Evolutionary conservation across 2,329 filamentous ascomycete genomes (phyloP).

Genomic region (Magnaporthiopsis poae): DNA sequence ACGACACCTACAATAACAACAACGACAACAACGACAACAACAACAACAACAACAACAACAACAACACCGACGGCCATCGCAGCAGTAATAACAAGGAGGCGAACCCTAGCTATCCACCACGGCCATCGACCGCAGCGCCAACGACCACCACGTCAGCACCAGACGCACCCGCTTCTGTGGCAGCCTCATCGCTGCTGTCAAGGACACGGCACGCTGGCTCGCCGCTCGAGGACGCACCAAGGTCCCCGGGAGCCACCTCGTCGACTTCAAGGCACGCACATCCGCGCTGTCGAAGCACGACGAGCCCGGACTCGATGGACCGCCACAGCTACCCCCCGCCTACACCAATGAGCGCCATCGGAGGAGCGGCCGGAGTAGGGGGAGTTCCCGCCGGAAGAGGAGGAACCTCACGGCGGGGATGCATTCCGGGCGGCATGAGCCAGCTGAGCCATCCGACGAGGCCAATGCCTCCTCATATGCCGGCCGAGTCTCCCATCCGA

Average conservation of each 20-base stretch:
- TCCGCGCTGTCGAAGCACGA: slow-evolving; percentile 32
- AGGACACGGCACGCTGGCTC: slow-evolving; percentile 24
- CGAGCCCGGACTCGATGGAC: slow-evolving; percentile 42
- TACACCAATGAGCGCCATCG: slow-evolving; percentile 23
- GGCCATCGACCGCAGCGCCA: slow-evolving; percentile 11
- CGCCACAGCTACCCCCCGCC: slow-evolving; percentile 26
- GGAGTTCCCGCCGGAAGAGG: background rate
- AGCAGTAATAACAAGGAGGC: slow-evolving; percentile 20
- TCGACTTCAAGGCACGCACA: slow-evolving; percentile 21
- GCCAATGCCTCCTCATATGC: slow-evolving; percentile 25
- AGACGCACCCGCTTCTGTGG: slow-evolving; percentile 5
- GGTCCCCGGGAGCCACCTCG: slow-evolving; percentile 19
- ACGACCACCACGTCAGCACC: slow-evolving; percentile 17
- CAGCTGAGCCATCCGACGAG: slow-evolving; percentile 27
- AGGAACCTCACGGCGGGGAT: background rate
- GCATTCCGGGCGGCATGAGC: background rate
- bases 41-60: slow-evolving; percentile 13
- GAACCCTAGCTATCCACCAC: slow-evolving; percentile 16
- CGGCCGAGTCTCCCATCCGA: slow-evolving; percentile 1
- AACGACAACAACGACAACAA: slow-evolving; percentile 5
- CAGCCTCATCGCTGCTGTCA: slow-evolving; percentile 12
- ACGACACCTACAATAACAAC: slow-evolving; percentile 14
- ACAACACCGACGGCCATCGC: slow-evolving; percentile 2
- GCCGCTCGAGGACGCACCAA: slow-evolving; percentile 20
- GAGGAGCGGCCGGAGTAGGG: background rate